These are phyloP conservation scores for Vanderwaltozyma tropicalis DNA, from an alignment of 805 yeast species.

Conservation along the genomic window DNA sequence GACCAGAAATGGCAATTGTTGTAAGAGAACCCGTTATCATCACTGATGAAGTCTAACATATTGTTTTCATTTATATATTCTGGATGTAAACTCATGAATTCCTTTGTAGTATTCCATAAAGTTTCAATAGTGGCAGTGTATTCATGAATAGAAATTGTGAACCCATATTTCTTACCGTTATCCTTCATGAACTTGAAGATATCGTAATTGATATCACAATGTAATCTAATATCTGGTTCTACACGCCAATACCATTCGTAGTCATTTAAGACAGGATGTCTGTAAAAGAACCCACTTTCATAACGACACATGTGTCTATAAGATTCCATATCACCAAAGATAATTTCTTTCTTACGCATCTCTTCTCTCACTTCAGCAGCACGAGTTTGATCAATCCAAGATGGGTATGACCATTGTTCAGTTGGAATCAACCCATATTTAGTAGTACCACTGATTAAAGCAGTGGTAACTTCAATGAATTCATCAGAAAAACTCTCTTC, in stretches of 20 bases:
- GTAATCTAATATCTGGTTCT: conserved; percentile 73
- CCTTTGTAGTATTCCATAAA: conserved; percentile 64
- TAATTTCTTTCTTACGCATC: conserved; percentile 40
- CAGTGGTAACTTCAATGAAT: conserved; percentile 56
- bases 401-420: conserved; percentile 83
- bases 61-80: conserved; percentile 49
- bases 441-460: conserved; percentile 66
- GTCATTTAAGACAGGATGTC: conserved; percentile 62
- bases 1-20: conserved; percentile 88
- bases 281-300: conserved; percentile 82
- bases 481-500: conserved; percentile 78
- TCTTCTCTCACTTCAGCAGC: conserved; percentile 48
- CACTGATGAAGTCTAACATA: conserved; percentile 60
- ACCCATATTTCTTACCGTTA: conserved; percentile 64
- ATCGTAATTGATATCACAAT: conserved; percentile 76
- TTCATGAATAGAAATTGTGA: conserved; percentile 66
- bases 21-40: conserved; percentile 61
- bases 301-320: conserved; percentile 88
- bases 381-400: conserved; percentile 62
- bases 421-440: conserved; percentile 72
- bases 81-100: conserved; percentile 53
- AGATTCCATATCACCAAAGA: conserved; percentile 56
- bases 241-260: conserved; percentile 93
- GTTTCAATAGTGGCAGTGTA: conserved; percentile 63
- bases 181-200: conserved; percentile 75